Evolutionary conservation across 768 basidiomycete genomes (phyloP).

Genomic region (Tricholoma sp.): DNA sequence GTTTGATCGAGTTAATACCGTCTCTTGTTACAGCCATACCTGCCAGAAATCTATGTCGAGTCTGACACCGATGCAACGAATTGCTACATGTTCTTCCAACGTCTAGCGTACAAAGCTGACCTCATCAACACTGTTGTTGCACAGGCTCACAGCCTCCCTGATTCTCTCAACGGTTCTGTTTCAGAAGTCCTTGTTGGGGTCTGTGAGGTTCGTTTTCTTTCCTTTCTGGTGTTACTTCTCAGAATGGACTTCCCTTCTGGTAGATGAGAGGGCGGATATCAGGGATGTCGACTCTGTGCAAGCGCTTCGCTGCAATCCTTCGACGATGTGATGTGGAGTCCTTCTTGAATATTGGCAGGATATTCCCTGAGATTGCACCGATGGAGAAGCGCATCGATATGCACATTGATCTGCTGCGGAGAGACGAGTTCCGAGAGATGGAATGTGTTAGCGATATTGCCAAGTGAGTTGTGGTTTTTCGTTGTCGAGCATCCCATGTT

Average conservation of each 20-base stretch:
- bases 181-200: constrained; percentile 89
- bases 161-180: constrained; percentile 75
- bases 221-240: neutral
- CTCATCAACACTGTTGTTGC: constrained; percentile 81
- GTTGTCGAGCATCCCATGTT: neutral
- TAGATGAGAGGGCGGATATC: constrained; percentile 85
- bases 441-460: constrained; percentile 89
- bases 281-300: constrained; percentile 77
- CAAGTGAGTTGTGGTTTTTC: constrained; percentile 50
- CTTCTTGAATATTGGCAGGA: constrained; percentile 80
- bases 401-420: constrained; percentile 78
- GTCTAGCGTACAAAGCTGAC: constrained; percentile 82
- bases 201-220: constrained; percentile 66
- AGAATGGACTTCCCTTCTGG: neutral
- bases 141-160: constrained; percentile 78
- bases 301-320: constrained; percentile 84
- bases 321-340: constrained; percentile 76
- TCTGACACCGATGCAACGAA: constrained; percentile 85
- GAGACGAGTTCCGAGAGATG: constrained; percentile 89
- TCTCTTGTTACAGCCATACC: constrained; percentile 63
- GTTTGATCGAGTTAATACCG: neutral
- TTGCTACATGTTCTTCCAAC: constrained; percentile 90
- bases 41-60: constrained; percentile 88
- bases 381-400: constrained; percentile 92
- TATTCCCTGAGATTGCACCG: constrained; percentile 78